Conservation (phyloP, 169 alveolate species). For the Theileria annulata region DNA sequence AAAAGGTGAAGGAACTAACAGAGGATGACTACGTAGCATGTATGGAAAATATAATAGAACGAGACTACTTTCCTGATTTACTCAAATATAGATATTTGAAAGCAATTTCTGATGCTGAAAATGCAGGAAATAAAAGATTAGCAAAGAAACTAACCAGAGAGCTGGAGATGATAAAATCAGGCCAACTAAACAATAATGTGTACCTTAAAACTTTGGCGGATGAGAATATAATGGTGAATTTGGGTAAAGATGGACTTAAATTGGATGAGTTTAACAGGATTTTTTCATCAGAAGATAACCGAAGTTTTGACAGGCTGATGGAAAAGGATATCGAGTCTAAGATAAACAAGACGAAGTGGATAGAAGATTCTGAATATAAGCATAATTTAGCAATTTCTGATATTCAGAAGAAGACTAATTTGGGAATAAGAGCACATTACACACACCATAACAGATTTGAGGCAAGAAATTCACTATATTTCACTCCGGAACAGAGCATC, state of each 20-base stretch:
- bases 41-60: constrained; percentile 72
- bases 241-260: constrained; percentile 67
- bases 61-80: constrained; percentile 72
- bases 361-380: constrained; percentile 56
- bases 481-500: constrained; percentile 25
- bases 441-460: constrained; percentile 45
- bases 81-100: constrained; percentile 41
- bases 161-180: constrained; percentile 24
- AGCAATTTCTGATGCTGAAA: constrained; percentile 38
- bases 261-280: constrained; percentile 69
- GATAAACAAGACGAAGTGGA: constrained; percentile 49
- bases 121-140: constrained; percentile 10
- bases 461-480: constrained; percentile 49
- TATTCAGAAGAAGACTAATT: constrained; percentile 65
- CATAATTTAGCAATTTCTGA: constrained; percentile 61
- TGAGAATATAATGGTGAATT: constrained; percentile 62
- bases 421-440: constrained; percentile 53
- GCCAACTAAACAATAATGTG: constrained; percentile 14
- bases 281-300: constrained; percentile 75
- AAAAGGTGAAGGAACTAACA: constrained; percentile 43
- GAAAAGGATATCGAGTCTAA: constrained; percentile 53
- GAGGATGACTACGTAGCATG: constrained; percentile 76
- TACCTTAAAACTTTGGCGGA: constrained; percentile 19
- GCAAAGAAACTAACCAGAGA: constrained; percentile 8
- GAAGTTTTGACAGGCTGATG: constrained; percentile 67